Evolutionary conservation across 495 filamentous ascomycete species (phyloP), one percentile per base, ranked within the genome.

Genomic region (Zalerion maritima): DNA sequence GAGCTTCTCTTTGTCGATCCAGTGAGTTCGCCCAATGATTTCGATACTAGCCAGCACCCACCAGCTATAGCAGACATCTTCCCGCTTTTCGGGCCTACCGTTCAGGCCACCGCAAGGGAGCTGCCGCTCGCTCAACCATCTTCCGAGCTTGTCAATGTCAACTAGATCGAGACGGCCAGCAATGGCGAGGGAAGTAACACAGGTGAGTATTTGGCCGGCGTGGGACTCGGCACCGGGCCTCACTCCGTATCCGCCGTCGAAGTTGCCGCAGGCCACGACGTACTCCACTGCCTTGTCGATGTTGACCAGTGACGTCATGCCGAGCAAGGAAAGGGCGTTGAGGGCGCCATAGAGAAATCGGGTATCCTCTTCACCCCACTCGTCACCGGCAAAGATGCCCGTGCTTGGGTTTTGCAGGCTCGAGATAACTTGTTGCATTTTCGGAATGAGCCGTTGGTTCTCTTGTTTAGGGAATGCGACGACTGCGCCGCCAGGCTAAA

Each of bases 31-130:
- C 28, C 69, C 81, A 36, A 96, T 80, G 72, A 94, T 94, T 14
- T 74, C 77, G 35, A 97, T 49, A 47, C 84, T 93, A 42, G 76
- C 80, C 31, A 78, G 51, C 14, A 94, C 89, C 89, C 89, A 97
- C 89, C 89, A 97, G 47, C 81, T 91, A 51, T 97, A 97, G 55
- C 89, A 97, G 5, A 92, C 85, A 57, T 97, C 91, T 50, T 87
- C 84, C 29, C 84, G 58, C 58, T 97, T 97, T 57, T 96, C 91
- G 1, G 89, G 89, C 28, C 89, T 67, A 3, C 89, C 89, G 45
- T 96, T 97, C 17, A 97, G 56, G 3, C 89, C 89, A 18, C 91
- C 91, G 14, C 73, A 75, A 6, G 81, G 68, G 9, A 91, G 58
- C 45, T 97, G 89, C 18, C 89, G 62, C 52, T 97, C 89, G 54